These are phyloP conservation scores for carrot (Daucus carota) DNA, from an alignment of 129 eudicot species.

Conservation along the genomic window DH1_v3.0 NC_030383.2:56499001-56499500, in stretches of 20 bases:
- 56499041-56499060: constrained; percentile 12
- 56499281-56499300: constrained; percentile 72
- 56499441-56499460: constrained; percentile 57
- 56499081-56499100: constrained; percentile 8
- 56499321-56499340: constrained; percentile 62
- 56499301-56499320: constrained; percentile 88
- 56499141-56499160: constrained; percentile 46
- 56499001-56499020: not conserved
- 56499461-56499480: constrained; percentile 73
- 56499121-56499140: constrained; percentile 43
- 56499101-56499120: constrained; percentile 43
- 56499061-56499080: not conserved
- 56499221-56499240: constrained; percentile 41
- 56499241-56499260: constrained; percentile 44
- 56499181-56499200: constrained; percentile 51
- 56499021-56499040: constrained; percentile 13
- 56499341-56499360: constrained; percentile 40
- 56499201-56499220: constrained; percentile 60
- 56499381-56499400: constrained; percentile 80
- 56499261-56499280: constrained; percentile 43
- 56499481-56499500: constrained; percentile 72
- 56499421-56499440: constrained; percentile 82
- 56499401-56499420: constrained; percentile 86
- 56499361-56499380: constrained; percentile 88
- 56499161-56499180: constrained; percentile 52